Percentiles rank a stretch among this genome's conserved stretches.
phyloP scores from a whole-genome alignment of 371 early-diverging fungal genomes.

The Mucor plumbeus region DNA sequence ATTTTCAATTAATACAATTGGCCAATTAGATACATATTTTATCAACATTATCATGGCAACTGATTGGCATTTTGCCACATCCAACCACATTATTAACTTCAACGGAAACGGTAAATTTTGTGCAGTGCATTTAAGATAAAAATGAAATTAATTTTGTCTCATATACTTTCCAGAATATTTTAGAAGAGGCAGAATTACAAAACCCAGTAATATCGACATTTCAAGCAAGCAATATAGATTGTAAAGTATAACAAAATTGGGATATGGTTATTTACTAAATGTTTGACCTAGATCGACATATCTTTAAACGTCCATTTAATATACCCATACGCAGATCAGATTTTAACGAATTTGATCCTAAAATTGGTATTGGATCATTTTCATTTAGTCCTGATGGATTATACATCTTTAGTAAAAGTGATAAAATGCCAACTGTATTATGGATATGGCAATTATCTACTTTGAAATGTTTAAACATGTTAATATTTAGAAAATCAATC shows the following conservation, averaged over 20 bases:
- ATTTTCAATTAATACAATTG: constrained; percentile 32
- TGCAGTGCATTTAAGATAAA: not conserved
- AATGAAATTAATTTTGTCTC: not conserved
- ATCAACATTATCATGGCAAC: constrained; percentile 37
- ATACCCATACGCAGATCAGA: constrained; percentile 57
- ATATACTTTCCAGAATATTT: not conserved
- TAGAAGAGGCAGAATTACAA: not conserved
- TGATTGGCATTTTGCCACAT: constrained; percentile 33
- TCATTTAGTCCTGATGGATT: constrained; percentile 67
- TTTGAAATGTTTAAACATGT: constrained; percentile 45
- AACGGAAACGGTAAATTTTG: not conserved
- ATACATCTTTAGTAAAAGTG: constrained; percentile 56
- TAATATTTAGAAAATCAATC: constrained; percentile 57
- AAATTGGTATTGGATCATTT: constrained; percentile 59
- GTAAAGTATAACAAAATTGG: not conserved
- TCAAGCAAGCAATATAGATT: not conserved
- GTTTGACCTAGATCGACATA: constrained; percentile 10
- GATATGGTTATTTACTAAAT: not conserved
- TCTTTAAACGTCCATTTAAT: constrained; percentile 39
- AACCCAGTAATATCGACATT: not conserved
- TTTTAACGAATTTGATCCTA: constrained; percentile 64
- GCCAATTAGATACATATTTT: constrained; percentile 19
- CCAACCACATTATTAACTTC: constrained; percentile 7
- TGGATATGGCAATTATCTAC: constrained; percentile 68
- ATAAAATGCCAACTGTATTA: constrained; percentile 65